Base-by-base conservation (phyloP, 148 eudicot species). In the Talinum fruticosum region DNA sequence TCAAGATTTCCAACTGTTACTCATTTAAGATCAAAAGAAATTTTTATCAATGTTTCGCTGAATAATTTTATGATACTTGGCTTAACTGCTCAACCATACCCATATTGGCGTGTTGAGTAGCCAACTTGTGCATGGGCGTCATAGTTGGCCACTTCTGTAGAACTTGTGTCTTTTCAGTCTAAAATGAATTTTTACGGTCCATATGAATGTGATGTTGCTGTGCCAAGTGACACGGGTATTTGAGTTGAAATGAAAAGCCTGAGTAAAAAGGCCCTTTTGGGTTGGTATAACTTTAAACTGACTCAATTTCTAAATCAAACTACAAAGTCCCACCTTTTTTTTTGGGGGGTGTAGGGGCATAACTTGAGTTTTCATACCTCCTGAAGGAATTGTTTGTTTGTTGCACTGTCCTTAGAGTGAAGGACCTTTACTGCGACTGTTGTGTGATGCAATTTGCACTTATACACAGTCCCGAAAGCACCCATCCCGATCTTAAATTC, bases 371-470 rank as follows among this genome's bases (percentile, higher is more conserved):
- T 4, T 78, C 66, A 26, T 87, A 96, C 99, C 99, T 96, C 99
- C 81, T 91, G 97, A 76, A 85, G 90, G 81, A 91, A 96, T 81
- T 96, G 94, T 77, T 89, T 96, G 78, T 79, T 88, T 73, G 83
- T 79, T 78, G 87, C 79, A 80, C 90, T 83, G 76, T 88, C 92
- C 80, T 85, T 79, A 49, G 92, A 82, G 79, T 87, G 91, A 41
- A 95, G 92, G 47, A 93, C 91, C 82, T 96, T 96, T 36, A 88
- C 89, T 24, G 99, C 99, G 30, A 89, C 99, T 23, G 88, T 87
- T 28, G 94, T 93, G 84, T 93, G 94, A 80, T 87, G 94, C 79
- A 93, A 87, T 85, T 88, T 89, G 86, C 97, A 90, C 81, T 89
- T 96, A 73, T 90, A 96, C 35, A 96, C 97, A 65, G 89, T 96